Evolutionary conservation across 345 rosid genomes (phyloP), one percentile per base, ranked within the genome.

Genomic region (Erysimum cheiranthoides): DNA sequence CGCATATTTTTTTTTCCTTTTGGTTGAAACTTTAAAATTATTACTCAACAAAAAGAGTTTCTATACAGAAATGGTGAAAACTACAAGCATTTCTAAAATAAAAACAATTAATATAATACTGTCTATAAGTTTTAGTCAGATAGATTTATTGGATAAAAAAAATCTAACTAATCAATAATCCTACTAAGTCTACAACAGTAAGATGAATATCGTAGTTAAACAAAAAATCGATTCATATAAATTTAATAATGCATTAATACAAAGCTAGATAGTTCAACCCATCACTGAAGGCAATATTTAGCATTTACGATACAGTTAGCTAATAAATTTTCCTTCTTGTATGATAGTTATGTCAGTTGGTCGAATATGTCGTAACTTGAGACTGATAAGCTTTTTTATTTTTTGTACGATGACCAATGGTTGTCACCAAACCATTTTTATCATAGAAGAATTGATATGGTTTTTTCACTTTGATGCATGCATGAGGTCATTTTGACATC

Each of bases 401-500:
- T 47, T 7, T 51, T 51, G 60, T 6, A 34, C 6, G n/a, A n/a
- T 53, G 9, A 4, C 8, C 12, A 17, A 25, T 47, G 3, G 35
- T 25, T 59, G 47, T 61, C 51, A 50, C 68, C 68, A 7, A 61
- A 28, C 68, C 51, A 0, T 21, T 21, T 42, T 32, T 30, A 40
- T 30, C 31, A 11, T 4, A 36, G 5, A 16, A 71, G 13, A 51
- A 10, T 59, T 50, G 13, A 73, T 51, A 34, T 32, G 2, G n/a
- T 43, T 64, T 54, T 59, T 78, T 78, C 64, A 72, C 81, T 78
- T 72, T n/a, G 68, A 56, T 43, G 54, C 77, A 56, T 43, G 54
- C 77, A 66, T 78, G 72, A 72, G 49, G 73, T 72, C 73, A 72
- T 72, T 58, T 71, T 66, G 77, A 59, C 69, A 59, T 78, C 69